phyloP scores from a whole-genome alignment of 2,329 filamentous ascomycete species.

The Clonostachys rosea region DNA sequence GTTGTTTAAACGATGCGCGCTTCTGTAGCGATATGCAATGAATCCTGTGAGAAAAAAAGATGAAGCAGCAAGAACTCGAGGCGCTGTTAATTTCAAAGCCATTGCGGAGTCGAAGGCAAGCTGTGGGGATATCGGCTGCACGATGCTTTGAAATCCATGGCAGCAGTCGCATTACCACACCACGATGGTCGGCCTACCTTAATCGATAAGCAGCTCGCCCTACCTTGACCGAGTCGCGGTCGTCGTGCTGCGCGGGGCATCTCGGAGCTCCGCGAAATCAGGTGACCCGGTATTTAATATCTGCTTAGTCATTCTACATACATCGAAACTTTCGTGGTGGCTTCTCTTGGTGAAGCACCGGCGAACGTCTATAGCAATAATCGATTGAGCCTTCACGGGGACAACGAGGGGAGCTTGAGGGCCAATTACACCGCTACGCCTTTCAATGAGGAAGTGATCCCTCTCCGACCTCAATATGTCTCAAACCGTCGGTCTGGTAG shows the following conservation, averaged over 20 bases:
- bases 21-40: conserved; percentile 17
- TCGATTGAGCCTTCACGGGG: no score
- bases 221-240: background rate
- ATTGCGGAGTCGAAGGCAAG: conserved; percentile 8
- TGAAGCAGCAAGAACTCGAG: conserved; percentile 18
- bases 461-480: conserved; percentile 53
- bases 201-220: background rate
- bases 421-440: background rate
- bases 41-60: conserved; percentile 17
- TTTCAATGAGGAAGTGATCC: conserved; percentile 8
- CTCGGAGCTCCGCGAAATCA: conserved; percentile 3
- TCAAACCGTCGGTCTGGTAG: conserved; percentile 72
- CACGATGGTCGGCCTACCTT: background rate
- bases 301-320: background rate
- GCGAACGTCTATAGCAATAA: no score
- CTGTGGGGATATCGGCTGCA: no score
- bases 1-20: background rate
- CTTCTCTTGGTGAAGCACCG: no score
- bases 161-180: background rate
- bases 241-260: background rate
- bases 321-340: background rate
- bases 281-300: conserved; percentile 1
- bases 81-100: conserved; percentile 17
- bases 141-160: conserved; percentile 1
- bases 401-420: background rate